Percentiles rank a stretch among this genome's conserved stretches.
Evolutionary conservation across 106 monocot genomes (phyloP).

Genomic region (Dioscorea dumetorum): DNA sequence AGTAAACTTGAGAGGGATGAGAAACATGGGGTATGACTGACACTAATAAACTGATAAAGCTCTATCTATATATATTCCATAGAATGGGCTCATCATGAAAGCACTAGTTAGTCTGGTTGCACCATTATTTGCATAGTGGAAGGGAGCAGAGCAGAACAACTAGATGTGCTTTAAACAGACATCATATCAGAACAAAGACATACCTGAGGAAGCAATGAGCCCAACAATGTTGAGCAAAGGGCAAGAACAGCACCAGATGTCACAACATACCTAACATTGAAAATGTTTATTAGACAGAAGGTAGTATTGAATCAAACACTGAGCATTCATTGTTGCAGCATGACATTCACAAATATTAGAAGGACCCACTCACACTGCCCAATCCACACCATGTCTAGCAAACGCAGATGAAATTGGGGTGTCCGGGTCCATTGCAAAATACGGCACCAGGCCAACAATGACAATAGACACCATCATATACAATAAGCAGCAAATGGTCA

Average conservation of each 20-base stretch:
- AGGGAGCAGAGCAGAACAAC: too few species aligned
- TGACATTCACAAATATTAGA: not conserved
- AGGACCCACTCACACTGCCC: conserved; percentile 61
- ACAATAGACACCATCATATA: conserved; percentile 96
- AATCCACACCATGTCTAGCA: conserved; percentile 72
- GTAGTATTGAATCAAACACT: not conserved
- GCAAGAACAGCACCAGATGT: conserved; percentile 85
- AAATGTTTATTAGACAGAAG: conserved; percentile 2
- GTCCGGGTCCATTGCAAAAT: conserved; percentile 95
- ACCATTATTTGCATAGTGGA: too few species aligned
- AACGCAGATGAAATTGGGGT: conserved; percentile 98
- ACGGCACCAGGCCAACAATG: conserved; percentile 90
- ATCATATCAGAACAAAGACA: not conserved
- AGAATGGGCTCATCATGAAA: too few species aligned
- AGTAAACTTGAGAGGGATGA: too few species aligned
- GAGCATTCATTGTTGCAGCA: not conserved
- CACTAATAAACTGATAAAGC: too few species aligned
- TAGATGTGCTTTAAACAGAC: too few species aligned
- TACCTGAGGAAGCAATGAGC: conserved; percentile 96
- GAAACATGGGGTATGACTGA: too few species aligned
- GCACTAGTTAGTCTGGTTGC: too few species aligned
- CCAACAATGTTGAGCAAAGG: conserved; percentile 92
- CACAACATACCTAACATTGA: conserved; percentile 58
- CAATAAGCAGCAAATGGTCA: conserved; percentile 72
- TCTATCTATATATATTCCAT: too few species aligned